A percentile compares a stretch with the other conserved stretches of the same genome.
These are phyloP conservation scores for Ophiostoma perfectum DNA, from an alignment of 2,329 filamentous ascomycete species.

Conservation along the genomic window DNA sequence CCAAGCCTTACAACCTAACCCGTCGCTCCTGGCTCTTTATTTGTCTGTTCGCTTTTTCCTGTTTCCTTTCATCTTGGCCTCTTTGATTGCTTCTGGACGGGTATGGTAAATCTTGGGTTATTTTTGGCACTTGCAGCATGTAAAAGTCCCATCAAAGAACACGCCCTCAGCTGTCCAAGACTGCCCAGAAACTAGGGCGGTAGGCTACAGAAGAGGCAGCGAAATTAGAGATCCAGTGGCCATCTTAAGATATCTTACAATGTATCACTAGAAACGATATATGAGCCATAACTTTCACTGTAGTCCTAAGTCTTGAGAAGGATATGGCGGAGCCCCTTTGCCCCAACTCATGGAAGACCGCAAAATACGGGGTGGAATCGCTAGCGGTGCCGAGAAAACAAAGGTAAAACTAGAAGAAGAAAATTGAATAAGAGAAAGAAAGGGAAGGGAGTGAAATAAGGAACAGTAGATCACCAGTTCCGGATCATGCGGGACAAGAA, in stretches of 20 bases:
- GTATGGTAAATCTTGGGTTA: neutral
- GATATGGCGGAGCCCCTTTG: neutral
- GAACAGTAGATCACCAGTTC: conserved; percentile 1
- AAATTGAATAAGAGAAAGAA: neutral
- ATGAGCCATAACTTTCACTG: neutral
- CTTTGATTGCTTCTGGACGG: conserved; percentile 9
- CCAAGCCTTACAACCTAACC: conserved; percentile 1
- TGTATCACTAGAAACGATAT: no score
- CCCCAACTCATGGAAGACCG: neutral
- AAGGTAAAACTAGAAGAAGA: neutral
- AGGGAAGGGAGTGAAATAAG: neutral
- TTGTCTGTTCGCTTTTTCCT: neutral
- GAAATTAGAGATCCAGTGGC: neutral
- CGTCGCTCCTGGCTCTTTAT: conserved; percentile 1
- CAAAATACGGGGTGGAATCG: conserved; percentile 9
- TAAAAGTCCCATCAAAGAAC: neutral
- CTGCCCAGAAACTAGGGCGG: conserved; percentile 5
- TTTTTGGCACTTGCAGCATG: neutral
- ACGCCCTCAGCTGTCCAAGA: conserved; percentile 2
- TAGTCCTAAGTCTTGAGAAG: neutral
- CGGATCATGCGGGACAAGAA: conserved; percentile 10
- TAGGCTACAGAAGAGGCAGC: neutral
- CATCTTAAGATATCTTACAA: no score
- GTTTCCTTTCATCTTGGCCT: conserved; percentile 3
- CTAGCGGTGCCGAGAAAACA: conserved; percentile 8